These are phyloP conservation scores for Erodium maritimum DNA, from an alignment of 345 rosid genomes.

Conservation along the genomic window DNA sequence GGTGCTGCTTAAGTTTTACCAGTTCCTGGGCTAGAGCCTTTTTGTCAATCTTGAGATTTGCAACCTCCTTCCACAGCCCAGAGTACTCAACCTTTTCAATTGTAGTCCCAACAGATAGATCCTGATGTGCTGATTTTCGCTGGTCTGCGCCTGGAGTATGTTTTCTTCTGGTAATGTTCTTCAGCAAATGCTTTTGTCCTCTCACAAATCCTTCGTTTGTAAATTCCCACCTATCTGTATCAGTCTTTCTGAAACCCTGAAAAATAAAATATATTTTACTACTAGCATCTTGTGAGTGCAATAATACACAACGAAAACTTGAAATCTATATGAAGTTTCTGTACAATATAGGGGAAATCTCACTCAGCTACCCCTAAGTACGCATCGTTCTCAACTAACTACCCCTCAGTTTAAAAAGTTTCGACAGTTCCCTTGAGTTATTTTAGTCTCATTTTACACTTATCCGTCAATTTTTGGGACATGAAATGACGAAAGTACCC, in stretches of 20 bases:
- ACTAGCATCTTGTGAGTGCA: too few species aligned
- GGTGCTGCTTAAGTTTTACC: constrained; percentile 56
- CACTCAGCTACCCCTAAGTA: too few species aligned
- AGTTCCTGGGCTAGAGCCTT: constrained; percentile 55
- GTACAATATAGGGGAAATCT: too few species aligned
- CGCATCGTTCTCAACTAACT: too few species aligned
- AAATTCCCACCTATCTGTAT: background rate
- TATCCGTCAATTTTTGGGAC: too few species aligned
- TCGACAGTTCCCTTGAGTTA: too few species aligned
- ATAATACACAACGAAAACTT: too few species aligned
- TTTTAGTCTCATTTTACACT: too few species aligned
- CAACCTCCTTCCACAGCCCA: constrained; percentile 64
- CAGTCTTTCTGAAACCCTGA: background rate
- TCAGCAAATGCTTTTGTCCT: background rate
- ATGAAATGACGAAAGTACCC: too few species aligned
- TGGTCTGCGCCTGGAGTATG: constrained; percentile 17
- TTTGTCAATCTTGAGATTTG: constrained; percentile 59
- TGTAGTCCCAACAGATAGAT: constrained; percentile 15
- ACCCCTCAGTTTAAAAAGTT: too few species aligned
- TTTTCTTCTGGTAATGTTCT: background rate
- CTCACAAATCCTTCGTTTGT: background rate
- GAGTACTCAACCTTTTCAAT: constrained; percentile 20
- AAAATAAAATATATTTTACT: background rate
- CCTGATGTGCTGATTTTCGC: constrained; percentile 23
- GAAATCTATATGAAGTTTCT: too few species aligned